Evolutionary conservation across 331 rosid genomes (phyloP), one percentile per base, ranked within the genome.

Genomic region (Quercus phellos): DNA sequence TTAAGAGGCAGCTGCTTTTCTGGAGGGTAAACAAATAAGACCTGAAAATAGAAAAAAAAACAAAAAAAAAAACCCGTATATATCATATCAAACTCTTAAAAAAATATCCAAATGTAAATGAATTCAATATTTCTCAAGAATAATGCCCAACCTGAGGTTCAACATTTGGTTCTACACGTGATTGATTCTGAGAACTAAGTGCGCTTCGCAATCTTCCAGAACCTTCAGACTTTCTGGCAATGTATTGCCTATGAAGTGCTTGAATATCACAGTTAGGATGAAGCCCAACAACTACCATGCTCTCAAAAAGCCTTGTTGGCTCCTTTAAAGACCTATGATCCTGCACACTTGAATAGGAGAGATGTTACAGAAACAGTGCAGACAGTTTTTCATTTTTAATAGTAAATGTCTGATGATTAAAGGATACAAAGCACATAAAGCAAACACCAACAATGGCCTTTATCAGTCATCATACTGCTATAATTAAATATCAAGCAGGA

Each of bases 281-380:
- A 81, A 95, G 98, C 72, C 99, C 99, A 42, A 93, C 91, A 73
- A 95, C 94, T 71, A 93, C 93, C 94, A 95, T 86, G 83, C 99
- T 91, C 90, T 95, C 99, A 34, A 95, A 93, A 81, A 95, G 88
- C 76, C 86, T 89, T 3, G 94, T 86, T 6, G 99, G 98, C 80
- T 91, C 92, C 94, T 93, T 95, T 83, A 84, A 88, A 85, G 92
- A 89, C 82, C 84, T 92, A 55, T 90, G 91, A 78, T 91, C 98
- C 99, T 95, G 89, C 83, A 78, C 85, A 80, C 77, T 83, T 83
- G 60, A 61, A 85, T n/a, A 72, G 59, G 63, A 81, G 55, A 81
- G 55, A 73, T n/a, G 82, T n/a, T 83, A 75, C 69, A 72, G 55
- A 83, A 82, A 83, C 61, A 78, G 74, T 24, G 66, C 51, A 73